Evolutionary conservation across 176 grass and related monocot species (phyloP).

Genomic region (Avena eriantha): DNA sequence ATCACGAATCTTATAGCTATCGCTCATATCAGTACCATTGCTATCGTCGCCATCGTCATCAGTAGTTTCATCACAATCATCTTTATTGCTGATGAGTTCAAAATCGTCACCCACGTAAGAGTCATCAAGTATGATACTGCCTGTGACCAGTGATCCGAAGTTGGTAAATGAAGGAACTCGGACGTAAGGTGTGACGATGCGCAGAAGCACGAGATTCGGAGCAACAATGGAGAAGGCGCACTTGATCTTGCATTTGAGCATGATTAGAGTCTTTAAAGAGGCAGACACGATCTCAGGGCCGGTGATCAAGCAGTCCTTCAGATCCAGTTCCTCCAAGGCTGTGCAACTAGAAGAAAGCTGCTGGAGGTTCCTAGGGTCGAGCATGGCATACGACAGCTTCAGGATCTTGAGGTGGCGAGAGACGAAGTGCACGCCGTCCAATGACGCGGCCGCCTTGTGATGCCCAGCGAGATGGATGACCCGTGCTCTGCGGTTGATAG

Average conservation of each 20-base stretch:
- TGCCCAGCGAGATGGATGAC: slow-evolving; percentile 40
- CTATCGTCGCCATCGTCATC: background rate
- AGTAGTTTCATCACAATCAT: slow-evolving; percentile 19
- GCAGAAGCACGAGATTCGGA: slow-evolving; percentile 30
- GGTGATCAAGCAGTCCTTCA: background rate
- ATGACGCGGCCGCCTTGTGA: too few relatives aligned
- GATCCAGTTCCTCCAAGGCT: slow-evolving; percentile 36
- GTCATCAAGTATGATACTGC: slow-evolving; percentile 37
- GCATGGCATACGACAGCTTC: background rate
- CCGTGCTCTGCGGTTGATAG: slow-evolving; percentile 6
- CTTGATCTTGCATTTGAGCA: slow-evolving; percentile 14
- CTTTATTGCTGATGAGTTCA: slow-evolving; percentile 15
- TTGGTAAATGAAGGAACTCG: slow-evolving; percentile 34
- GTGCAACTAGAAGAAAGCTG: slow-evolving; percentile 25
- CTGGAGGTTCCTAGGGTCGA: background rate
- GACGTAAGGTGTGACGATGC: background rate
- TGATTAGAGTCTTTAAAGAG: slow-evolving; percentile 24
- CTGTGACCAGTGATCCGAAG: background rate
- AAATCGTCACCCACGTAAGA: slow-evolving; percentile 14
- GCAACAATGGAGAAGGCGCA: background rate
- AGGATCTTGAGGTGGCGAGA: slow-evolving; percentile 33
- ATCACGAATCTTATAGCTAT: background rate
- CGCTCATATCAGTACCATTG: background rate
- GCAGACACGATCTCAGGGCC: background rate
- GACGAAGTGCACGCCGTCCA: background rate